Evolutionary conservation across 805 yeast species (phyloP), one percentile per base, ranked within the genome.

Genomic region (Metschnikowia peoriensis): DNA sequence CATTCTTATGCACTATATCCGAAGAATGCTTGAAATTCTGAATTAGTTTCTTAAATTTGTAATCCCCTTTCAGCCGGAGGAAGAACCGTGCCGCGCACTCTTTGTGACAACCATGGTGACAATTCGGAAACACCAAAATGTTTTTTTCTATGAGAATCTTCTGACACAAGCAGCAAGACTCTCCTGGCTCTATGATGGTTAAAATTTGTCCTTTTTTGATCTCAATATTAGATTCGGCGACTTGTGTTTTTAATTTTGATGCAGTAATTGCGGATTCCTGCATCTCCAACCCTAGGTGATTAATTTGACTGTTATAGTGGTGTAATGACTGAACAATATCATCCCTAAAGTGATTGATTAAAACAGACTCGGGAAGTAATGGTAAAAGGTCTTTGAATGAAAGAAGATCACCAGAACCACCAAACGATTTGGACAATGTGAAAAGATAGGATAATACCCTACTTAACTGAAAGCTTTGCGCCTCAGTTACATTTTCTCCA

Each of bases 81-180:
- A 87, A 81, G 38, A 72, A 72, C 51, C 81, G 79, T 7, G 87
- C 80, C n/a, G 90, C 67, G 71, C 99, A 94, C 65, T 91, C 97
- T 47, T 84, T 85, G 65, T 94, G 98, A 70, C 89, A 88, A 6
- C 89, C 82, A 66, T 94, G 99, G 51, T 81, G 86, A 65, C 99
- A 94, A 52, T 72, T 74, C 0, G 97, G 97, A 64, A 89, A 94
- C 6, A 85, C 82, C 49, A 85, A 78, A 60, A 91, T 91, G 63
- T 83, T 87, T 52, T 90, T 80, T 4, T 85, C 80, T 2, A 89
- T 78, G 43, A 93, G 72, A 8, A 94, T 78, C 58, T 79, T 79
- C n/a, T 75, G 70, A 67, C 98, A 93, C 4, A 83, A 58, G 41
- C 79, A 72, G 70, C 99, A 94, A 0, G 93, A 80, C 56, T 86